These are phyloP conservation scores for Alternaria arbusti DNA, from an alignment of 2,329 filamentous ascomycete genomes.

Conservation along the genomic window DNA sequence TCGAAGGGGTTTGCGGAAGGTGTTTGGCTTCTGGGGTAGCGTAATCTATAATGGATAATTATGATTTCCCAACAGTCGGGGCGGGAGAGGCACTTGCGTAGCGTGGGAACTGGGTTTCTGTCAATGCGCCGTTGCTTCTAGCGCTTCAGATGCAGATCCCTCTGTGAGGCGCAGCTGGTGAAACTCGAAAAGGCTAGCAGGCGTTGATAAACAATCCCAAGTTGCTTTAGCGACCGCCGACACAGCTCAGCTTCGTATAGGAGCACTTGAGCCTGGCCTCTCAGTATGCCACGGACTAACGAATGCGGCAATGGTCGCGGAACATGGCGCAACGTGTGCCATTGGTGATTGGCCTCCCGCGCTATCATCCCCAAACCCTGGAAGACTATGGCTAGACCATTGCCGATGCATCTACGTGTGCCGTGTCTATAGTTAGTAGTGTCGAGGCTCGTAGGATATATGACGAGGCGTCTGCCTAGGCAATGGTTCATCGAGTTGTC, in stretches of 20 bases:
- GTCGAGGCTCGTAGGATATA: background rate
- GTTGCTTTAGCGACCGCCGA: conserved; percentile 7
- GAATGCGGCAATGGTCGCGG: conserved; percentile 13
- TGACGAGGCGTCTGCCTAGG: background rate
- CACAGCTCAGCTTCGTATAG: conserved; percentile 8
- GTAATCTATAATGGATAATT: conserved; percentile 18
- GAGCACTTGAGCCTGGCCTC: conserved; percentile 4
- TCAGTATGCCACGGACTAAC: background rate
- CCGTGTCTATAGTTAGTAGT: conserved; percentile 9
- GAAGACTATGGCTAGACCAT: background rate
- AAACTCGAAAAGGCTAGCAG: conserved; percentile 9
- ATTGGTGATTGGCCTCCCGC: conserved; percentile 8
- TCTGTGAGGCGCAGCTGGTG: conserved; percentile 4
- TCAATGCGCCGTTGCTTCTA: conserved; percentile 16
- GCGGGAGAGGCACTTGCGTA: conserved; percentile 18
- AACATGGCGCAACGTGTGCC: background rate
- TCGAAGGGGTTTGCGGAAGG: background rate
- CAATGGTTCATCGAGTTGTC: background rate
- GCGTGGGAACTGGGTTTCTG: conserved; percentile 13
- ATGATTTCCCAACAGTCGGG: conserved; percentile 16
- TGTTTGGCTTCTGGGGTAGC: conserved; percentile 2
- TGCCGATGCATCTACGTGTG: conserved; percentile 1
- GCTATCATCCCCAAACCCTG: conserved; percentile 1
- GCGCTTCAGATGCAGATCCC: conserved; percentile 9
- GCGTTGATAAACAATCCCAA: conserved; percentile 13